Evolutionary conservation across 352 stramenopile genomes (phyloP), one percentile per base, ranked within the genome.

Genomic region (Pythium apleroticum): DNA sequence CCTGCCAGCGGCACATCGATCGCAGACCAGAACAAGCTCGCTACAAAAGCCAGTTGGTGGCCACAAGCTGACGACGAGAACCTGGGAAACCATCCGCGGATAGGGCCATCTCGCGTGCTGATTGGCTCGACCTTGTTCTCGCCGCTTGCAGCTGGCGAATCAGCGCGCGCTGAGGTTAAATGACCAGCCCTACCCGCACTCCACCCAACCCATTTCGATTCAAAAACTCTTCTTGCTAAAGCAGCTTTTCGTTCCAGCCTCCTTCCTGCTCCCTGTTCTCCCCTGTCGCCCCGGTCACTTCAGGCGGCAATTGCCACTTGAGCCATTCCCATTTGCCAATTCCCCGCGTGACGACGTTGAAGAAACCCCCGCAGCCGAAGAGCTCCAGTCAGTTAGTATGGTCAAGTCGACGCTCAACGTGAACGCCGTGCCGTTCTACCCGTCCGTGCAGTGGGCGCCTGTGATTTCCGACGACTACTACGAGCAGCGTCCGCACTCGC

Each of bases 401-500:
- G 43, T 50, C 43, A 57, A 54, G 27, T 35, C 48, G 8, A 14
- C 52, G 49, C 71, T 90, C 35, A 73, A 90, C 59, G 77, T 71
- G 22, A 73, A 88, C 43, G 80, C 80, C 12, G 77, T 79, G 31
- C 69, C 78, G 27, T 90, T 90, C 69, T 83, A 84, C 46, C 80
- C 80, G 41, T 84, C 77, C 43, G 77, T 85, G 66, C 67, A 60
- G 20, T 88, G 79, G 77, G 76, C 80, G 57, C 73, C 81, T 14
- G 52, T 67, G 8, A 80, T 89, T 67, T 85, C 77, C 43, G 83
- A 90, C 46, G 76, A 86, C 27, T 88, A 90, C 72, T 89, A 89
- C 50, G 57, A 76, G 52, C 72, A 90, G 63, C 76, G 76, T 41
- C 80, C 80, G 46, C 75, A 87, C 66, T 85, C 76, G 33, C 80